Evolutionary conservation across 106 monocot genomes (phyloP).

Genomic region (Platanthera guangdongensis): DNA sequence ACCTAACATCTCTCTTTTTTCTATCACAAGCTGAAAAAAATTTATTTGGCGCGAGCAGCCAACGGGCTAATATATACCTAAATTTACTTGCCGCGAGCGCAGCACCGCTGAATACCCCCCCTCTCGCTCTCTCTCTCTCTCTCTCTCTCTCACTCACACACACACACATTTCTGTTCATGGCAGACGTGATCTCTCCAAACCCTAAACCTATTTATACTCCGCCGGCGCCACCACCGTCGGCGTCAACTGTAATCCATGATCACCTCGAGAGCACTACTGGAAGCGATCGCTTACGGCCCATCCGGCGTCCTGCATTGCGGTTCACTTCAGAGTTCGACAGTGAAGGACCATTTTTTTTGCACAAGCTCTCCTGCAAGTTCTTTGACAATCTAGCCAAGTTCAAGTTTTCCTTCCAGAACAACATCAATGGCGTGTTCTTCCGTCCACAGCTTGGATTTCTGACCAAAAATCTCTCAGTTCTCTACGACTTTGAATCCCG

Average conservation of each 20-base stretch:
- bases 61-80: background rate
- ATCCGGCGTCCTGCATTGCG: constrained; percentile 40
- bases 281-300: constrained; percentile 1
- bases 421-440: constrained; percentile 33
- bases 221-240: background rate
- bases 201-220: constrained; percentile 4
- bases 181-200: background rate
- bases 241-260: background rate
- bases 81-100: background rate
- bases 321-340: constrained; percentile 86
- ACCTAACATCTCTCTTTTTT: no score
- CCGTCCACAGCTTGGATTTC: constrained; percentile 53
- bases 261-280: background rate
- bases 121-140: background rate
- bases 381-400: constrained; percentile 75
- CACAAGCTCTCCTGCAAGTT: constrained; percentile 79
- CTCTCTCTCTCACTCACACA: no score
- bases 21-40: no score
- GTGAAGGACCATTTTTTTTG: constrained; percentile 51
- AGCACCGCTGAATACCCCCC: background rate
- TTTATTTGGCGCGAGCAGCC: background rate
- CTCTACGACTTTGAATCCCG: constrained; percentile 68
- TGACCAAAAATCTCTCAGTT: constrained; percentile 47
- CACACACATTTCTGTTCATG: background rate
- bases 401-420: constrained; percentile 82